Percentiles rank a stretch among this genome's conserved stretches.
Evolutionary conservation across 192 early-diverging fungal species (phyloP).

Genomic region (Kickxella alabastrina): DNA sequence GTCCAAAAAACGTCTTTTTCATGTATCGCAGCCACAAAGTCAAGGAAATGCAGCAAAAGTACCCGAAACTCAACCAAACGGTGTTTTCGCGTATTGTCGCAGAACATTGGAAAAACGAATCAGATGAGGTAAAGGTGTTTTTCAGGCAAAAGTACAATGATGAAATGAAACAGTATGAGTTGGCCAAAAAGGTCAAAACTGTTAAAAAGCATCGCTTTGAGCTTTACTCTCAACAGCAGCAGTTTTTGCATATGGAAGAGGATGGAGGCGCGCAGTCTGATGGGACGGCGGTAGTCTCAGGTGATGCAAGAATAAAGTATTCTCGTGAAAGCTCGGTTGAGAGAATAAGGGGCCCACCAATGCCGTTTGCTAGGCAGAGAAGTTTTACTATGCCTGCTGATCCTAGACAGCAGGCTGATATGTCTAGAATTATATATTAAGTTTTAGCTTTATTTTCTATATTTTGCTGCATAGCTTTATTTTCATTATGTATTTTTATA

Average conservation of each 20-base stretch:
- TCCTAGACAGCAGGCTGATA: constrained; percentile 15
- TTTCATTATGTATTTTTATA: neutral
- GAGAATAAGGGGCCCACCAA: neutral
- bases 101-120: constrained; percentile 49
- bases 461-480: too few species aligned
- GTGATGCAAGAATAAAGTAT: too few species aligned
- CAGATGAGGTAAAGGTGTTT: constrained; percentile 36
- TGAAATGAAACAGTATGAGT: constrained; percentile 47
- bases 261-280: neutral
- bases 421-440: constrained; percentile 26
- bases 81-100: constrained; percentile 51
- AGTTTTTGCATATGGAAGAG: neutral
- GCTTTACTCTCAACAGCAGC: constrained; percentile 2
- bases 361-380: constrained; percentile 6
- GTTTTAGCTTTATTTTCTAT: neutral
- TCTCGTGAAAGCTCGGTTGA: neutral
- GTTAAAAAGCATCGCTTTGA: too few species aligned
- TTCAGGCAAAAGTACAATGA: constrained; percentile 39
- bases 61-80: constrained; percentile 51
- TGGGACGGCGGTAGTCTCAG: too few species aligned
- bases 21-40: constrained; percentile 51
- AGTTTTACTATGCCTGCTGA: constrained; percentile 24
- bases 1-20: constrained; percentile 55
- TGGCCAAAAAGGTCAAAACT: constrained; percentile 32
- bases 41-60: constrained; percentile 27